Conservation (phyloP, 73 alveolate genomes). For the Paramecium octaurelia region DNA sequence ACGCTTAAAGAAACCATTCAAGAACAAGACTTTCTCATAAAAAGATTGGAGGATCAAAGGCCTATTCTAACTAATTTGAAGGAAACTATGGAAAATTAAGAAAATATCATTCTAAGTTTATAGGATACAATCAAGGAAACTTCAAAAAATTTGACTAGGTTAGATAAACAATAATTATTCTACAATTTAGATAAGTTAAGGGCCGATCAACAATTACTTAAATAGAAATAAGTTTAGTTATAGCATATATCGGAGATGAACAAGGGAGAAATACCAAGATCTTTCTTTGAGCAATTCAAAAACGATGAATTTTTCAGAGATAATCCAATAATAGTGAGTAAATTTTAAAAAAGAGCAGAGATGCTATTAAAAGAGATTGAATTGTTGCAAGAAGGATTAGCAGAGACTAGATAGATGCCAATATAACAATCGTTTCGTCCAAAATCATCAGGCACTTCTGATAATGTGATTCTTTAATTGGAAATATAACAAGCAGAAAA, state of each 20-base stretch:
- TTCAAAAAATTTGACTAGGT: constrained; percentile 22
- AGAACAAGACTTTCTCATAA: constrained; percentile 71
- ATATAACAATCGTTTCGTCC: not conserved
- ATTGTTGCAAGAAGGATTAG: not conserved
- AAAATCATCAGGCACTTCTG: not conserved
- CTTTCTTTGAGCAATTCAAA: constrained; percentile 25
- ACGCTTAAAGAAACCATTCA: constrained; percentile 73
- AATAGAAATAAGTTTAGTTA: not conserved
- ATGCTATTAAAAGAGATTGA: not conserved
- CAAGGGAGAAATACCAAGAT: constrained; percentile 28
- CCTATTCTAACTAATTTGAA: constrained; percentile 73
- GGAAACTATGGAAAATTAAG: constrained; percentile 75
- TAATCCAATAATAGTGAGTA: constrained; percentile 15
- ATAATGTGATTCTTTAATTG: not conserved
- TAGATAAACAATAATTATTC: not conserved
- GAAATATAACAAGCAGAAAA: not conserved
- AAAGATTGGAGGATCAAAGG: constrained; percentile 76
- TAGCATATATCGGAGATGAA: not conserved
- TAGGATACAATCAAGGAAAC: constrained; percentile 73
- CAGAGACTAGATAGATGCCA: not conserved
- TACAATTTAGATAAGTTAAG: constrained; percentile 24
- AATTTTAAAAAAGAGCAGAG: constrained; percentile 23
- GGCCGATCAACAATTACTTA: not conserved
- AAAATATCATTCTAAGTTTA: constrained; percentile 69
- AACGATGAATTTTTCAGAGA: constrained; percentile 36